Conservation (phyloP, 495 filamentous ascomycete genomes). For the Lichenothelia convexa region DNA sequence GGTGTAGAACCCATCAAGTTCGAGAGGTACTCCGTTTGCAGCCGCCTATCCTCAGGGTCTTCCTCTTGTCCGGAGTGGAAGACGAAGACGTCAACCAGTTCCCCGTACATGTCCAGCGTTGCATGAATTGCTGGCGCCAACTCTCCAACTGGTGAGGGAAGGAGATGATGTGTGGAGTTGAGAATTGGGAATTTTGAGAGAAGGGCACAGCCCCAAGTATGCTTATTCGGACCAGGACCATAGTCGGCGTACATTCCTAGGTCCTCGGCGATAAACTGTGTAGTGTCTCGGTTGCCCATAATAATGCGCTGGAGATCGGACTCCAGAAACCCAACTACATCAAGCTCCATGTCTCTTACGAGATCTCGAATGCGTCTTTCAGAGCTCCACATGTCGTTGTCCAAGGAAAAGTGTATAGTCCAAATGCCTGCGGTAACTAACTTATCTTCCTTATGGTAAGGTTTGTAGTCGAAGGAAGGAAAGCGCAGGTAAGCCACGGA, state of each 20-base stretch:
- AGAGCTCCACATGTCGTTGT: constrained; percentile 98
- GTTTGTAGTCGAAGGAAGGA: constrained; percentile 77
- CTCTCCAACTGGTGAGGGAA: constrained; percentile 85
- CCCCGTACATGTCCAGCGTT: constrained; percentile 81
- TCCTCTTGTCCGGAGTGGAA: constrained; percentile 99
- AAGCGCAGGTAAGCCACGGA: constrained; percentile 82
- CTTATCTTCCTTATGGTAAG: constrained; percentile 75
- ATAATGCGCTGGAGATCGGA: constrained; percentile 93
- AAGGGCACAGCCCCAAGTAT: constrained; percentile 90
- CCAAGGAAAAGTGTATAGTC: constrained; percentile 96
- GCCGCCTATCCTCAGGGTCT: constrained; percentile 78
- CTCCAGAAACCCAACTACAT: constrained; percentile 87
- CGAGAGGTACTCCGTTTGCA: constrained; percentile 75
- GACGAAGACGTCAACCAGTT: constrained; percentile 81
- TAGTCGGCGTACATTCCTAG: constrained; percentile 97
- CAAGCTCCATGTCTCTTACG: constrained; percentile 82
- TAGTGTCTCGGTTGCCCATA: constrained; percentile 97
- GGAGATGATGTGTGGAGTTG: constrained; percentile 88
- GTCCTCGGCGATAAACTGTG: constrained; percentile 88
- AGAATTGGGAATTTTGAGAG: constrained; percentile 96
- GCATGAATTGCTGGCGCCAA: constrained; percentile 93
- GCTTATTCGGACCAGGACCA: constrained; percentile 94
- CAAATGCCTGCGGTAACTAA: constrained; percentile 87
- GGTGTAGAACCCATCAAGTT: constrained; percentile 70
- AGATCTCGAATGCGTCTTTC: constrained; percentile 86